Conservation (phyloP, 2,329 filamentous ascomycete species). For the Chrysoporthe deuterocubensis region DNA sequence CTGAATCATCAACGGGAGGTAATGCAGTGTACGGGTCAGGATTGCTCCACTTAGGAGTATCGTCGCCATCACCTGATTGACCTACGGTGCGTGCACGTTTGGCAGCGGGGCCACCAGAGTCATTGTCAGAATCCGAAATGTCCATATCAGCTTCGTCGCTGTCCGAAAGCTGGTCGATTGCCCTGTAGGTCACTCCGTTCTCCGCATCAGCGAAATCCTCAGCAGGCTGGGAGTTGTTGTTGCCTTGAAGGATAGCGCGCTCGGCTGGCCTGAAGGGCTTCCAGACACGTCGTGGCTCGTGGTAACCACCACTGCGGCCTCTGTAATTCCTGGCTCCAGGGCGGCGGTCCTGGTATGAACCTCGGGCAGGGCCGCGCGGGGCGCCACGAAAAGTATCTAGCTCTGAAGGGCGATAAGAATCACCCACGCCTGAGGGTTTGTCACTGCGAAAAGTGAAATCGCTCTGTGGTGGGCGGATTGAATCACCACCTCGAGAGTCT, state of each 20-base stretch:
- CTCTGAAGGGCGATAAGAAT: constrained; percentile 37
- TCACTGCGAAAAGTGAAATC: constrained; percentile 62
- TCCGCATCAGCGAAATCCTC: constrained; percentile 52
- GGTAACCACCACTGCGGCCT: constrained; percentile 18
- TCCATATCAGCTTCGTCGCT: constrained; percentile 69
- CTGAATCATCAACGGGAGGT: constrained; percentile 70
- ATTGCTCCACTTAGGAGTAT: constrained; percentile 86
- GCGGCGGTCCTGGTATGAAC: constrained; percentile 5
- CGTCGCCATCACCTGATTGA: constrained; percentile 44
- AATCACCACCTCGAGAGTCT: constrained; percentile 21
- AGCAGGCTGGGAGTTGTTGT: constrained; percentile 46
- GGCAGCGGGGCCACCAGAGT: constrained; percentile 42
- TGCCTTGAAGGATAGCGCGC: constrained; percentile 53
- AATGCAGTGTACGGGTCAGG: constrained; percentile 91
- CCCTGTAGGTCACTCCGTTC: constrained; percentile 55
- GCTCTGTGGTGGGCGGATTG: constrained; percentile 45
- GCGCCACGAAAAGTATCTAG: constrained; percentile 14
- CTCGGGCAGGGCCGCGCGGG: constrained; percentile 23
- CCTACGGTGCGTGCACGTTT: constrained; percentile 46
- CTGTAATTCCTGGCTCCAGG: not conserved
- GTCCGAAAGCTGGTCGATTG: constrained; percentile 63
- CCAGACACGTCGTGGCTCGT: constrained; percentile 20
- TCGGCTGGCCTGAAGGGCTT: constrained; percentile 47
- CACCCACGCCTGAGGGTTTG: constrained; percentile 53
- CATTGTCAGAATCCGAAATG: constrained; percentile 55